phyloP scores from a whole-genome alignment of 805 yeast species.

The Metschnikowia matae region DNA sequence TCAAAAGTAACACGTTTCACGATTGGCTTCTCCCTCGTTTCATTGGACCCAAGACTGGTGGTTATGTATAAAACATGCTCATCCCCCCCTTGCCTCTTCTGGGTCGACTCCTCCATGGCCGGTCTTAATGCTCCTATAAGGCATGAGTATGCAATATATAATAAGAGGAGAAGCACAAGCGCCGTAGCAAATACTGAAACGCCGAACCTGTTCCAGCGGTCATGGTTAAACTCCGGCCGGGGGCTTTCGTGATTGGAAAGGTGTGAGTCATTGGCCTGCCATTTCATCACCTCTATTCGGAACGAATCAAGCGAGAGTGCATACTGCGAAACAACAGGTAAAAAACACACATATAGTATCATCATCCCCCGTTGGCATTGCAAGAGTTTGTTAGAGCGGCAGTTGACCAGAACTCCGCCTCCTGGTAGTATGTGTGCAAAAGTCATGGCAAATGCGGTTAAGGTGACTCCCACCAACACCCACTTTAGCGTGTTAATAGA shows the following conservation, averaged over 20 bases:
- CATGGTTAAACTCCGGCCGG: constrained; percentile 1
- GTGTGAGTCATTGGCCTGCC: not conserved
- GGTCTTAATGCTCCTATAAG: not conserved
- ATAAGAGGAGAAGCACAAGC: not conserved
- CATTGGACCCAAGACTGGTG: not conserved
- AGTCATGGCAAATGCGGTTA: not conserved
- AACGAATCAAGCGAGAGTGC: not conserved
- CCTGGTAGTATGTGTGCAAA: not conserved
- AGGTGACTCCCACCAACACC: constrained; percentile 1
- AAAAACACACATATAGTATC: not conserved
- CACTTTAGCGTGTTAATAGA: not conserved
- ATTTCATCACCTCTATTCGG: not conserved
- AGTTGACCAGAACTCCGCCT: not conserved
- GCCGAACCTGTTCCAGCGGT: not conserved
- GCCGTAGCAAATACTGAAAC: not conserved
- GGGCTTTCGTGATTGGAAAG: not conserved
- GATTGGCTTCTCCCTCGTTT: not conserved
- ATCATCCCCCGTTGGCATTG: not conserved
- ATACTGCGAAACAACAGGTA: not conserved
- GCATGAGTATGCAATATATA: not conserved
- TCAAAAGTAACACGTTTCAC: constrained; percentile 4
- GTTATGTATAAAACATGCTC: not conserved
- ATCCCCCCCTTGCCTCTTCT: not conserved
- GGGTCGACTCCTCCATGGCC: not conserved
- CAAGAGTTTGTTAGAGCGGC: not conserved